Percentiles rank a stretch among this genome's conserved stretches.
These are phyloP conservation scores for Neofusicoccum umdonicola DNA, from an alignment of 2,329 filamentous ascomycete species.

Conservation along the genomic window DNA sequence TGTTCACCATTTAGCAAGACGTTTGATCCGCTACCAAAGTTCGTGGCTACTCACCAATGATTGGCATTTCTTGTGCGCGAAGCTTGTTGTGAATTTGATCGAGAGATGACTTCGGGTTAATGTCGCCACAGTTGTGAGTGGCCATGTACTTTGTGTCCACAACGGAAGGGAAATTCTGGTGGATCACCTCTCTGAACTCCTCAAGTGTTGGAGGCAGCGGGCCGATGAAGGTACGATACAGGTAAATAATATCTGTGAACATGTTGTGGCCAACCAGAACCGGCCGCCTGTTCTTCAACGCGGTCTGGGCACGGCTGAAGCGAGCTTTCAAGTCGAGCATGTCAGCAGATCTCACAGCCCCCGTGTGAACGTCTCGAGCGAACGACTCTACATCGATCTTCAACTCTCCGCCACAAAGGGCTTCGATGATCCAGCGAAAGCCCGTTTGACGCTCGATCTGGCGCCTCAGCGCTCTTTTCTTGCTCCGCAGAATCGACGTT, in stretches of 20 bases:
- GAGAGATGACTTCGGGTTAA: conserved; percentile 50
- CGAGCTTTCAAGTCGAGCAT: conserved; percentile 34
- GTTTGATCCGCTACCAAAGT: too few relatives aligned
- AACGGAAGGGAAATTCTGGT: conserved; percentile 55
- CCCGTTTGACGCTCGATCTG: conserved; percentile 41
- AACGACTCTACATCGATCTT: conserved; percentile 38
- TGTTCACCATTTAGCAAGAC: neutral
- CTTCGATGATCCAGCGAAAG: conserved; percentile 52
- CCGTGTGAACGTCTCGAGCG: conserved; percentile 33
- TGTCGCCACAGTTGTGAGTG: conserved; percentile 54
- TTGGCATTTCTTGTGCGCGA: conserved; percentile 40
- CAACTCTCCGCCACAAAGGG: conserved; percentile 40
- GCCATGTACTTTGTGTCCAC: conserved; percentile 65
- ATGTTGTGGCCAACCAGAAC: conserved; percentile 64
- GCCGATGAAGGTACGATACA: conserved; percentile 63
- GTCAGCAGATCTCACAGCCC: conserved; percentile 36
- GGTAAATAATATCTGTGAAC: conserved; percentile 62
- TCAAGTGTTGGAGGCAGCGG: conserved; percentile 53
- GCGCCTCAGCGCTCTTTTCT: neutral
- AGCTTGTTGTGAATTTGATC: conserved; percentile 49
- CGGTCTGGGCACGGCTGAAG: conserved; percentile 40
- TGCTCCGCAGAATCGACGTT: conserved; percentile 35
- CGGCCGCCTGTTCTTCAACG: conserved; percentile 46
- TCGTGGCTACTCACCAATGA: conserved; percentile 32
- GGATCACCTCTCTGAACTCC: conserved; percentile 53